Base-by-base conservation (phyloP, 164 flowering plant genomes). In the Paratinospora sagittata region DNA sequence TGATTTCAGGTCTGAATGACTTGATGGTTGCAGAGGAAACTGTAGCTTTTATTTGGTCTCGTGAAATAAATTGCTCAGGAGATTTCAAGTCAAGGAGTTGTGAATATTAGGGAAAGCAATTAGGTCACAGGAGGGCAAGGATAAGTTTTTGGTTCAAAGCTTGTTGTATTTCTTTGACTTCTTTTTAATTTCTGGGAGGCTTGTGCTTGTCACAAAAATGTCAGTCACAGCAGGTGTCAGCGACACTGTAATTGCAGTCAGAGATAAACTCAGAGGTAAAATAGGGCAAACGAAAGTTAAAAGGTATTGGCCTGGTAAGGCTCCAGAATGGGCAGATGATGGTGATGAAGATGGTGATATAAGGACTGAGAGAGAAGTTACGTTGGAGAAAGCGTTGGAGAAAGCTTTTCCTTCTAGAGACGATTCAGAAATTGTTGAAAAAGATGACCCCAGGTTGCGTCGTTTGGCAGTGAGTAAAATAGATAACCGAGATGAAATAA, bases 241-340 rank as follows among this genome's bases (percentile, higher is more conserved):
- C 58, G 94, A 93, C 76, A 78, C 88, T 2, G 68, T 87, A 5
- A 84, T 88, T 17, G 87, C 96, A 0, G 73, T 91, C 66, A 83
- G 96, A 79, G 98, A 89, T 58, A 91, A 93, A 78, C 93, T 93
- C 27, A 83, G 89, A 70, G 97, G 98, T n/a, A 90, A 86, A 77
- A 91, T 93, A 45, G 93, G 93, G 23, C 93, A 89, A 64, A 93
- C 98, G 0, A 90, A 91, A 73, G 98, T 93, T 6, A 90, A 89
- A 58, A 74, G 98, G 63, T 93, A 93, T 61, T 93, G 97, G 98
- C 97, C 98, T 36, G 98, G 98, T 9, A 93, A 90, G 79, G 98
- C 94, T 0, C 98, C 98, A 1, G 97, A 91, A 78, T 93, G 97
- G 97, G 96, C 94, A 3, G 93, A 88, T 67, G 92, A 90, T 8